These are phyloP conservation scores for Leccinum subtestaceum DNA, from an alignment of 768 basidiomycete species.

Conservation along the genomic window DNA sequence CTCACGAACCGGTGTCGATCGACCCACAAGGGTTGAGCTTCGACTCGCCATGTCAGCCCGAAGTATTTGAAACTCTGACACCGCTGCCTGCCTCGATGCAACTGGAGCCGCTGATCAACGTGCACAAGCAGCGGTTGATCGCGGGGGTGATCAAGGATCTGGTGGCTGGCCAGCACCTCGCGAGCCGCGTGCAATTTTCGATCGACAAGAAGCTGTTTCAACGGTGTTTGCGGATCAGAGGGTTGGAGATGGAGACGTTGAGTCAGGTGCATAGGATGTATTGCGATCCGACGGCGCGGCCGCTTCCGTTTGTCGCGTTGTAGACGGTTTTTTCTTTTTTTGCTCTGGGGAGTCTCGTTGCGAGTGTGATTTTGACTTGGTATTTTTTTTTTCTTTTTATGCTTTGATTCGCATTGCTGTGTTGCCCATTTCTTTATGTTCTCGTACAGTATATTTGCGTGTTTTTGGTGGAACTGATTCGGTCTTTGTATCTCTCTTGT, in stretches of 20 bases:
- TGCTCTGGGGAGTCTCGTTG: background rate
- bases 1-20: too few relatives aligned
- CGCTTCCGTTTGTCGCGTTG: constrained; percentile 22
- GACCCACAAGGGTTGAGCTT: too few relatives aligned
- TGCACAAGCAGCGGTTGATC: too few relatives aligned
- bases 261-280: constrained; percentile 45
- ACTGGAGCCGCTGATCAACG: too few relatives aligned
- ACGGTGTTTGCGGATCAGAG: constrained; percentile 67
- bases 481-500: constrained; percentile 25
- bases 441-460: constrained; percentile 2
- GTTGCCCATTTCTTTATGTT: background rate
- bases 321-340: constrained; percentile 7
- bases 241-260: constrained; percentile 55
- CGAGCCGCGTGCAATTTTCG: constrained; percentile 65
- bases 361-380: background rate
- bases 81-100: too few relatives aligned
- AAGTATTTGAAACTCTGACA: too few relatives aligned
- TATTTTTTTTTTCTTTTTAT: too few relatives aligned
- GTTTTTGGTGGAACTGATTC: background rate
- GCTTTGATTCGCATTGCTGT: too few relatives aligned
- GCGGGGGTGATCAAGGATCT: constrained; percentile 41
- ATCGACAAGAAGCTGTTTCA: constrained; percentile 77
- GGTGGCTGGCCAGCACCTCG: constrained; percentile 80
- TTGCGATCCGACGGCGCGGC: constrained; percentile 21
- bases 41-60: too few relatives aligned